A percentile compares a stretch with the other conserved stretches of the same genome.
phyloP scores from a whole-genome alignment of 306 rosid genomes.

The Sesbania bispinosa region DNA sequence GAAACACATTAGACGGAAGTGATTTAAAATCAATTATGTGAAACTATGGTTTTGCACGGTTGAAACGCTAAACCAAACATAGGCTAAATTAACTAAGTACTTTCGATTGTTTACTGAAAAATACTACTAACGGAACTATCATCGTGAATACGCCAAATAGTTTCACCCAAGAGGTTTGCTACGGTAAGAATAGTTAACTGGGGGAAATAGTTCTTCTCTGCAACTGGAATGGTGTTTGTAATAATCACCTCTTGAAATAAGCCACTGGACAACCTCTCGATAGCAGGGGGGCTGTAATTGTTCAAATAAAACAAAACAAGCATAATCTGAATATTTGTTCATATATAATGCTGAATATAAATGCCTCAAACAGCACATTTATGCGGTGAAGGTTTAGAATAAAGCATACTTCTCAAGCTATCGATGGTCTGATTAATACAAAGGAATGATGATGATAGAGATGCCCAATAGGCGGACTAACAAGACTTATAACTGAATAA shows the following conservation, averaged over 20 bases:
- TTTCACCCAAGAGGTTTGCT: constrained; percentile 91
- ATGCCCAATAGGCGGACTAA: not conserved
- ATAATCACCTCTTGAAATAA: constrained; percentile 90
- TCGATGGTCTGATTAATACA: not conserved
- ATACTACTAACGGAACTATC: constrained; percentile 92
- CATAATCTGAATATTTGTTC: not conserved
- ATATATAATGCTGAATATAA: not conserved
- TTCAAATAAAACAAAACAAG: constrained; percentile 1
- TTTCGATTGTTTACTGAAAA: constrained; percentile 44
- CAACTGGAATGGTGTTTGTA: constrained; percentile 82
- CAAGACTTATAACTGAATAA: not conserved
- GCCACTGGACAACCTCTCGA: constrained; percentile 86
- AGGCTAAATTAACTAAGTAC: constrained; percentile 4
- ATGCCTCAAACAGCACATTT: not conserved
- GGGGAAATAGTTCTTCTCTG: constrained; percentile 80
- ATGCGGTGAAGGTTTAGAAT: not conserved
- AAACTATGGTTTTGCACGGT: no score
- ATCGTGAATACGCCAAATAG: constrained; percentile 93
- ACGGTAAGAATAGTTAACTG: constrained; percentile 91
- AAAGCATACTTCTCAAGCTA: not conserved
- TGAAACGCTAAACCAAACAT: not conserved
- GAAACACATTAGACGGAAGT: no score
- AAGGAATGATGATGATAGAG: no score
- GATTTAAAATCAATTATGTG: no score
- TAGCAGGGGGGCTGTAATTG: constrained; percentile 78